A percentile compares a stretch with the other conserved stretches of the same genome.
Conservation (phyloP, 305 asterid species). For the Salvia sclarea region DNA sequence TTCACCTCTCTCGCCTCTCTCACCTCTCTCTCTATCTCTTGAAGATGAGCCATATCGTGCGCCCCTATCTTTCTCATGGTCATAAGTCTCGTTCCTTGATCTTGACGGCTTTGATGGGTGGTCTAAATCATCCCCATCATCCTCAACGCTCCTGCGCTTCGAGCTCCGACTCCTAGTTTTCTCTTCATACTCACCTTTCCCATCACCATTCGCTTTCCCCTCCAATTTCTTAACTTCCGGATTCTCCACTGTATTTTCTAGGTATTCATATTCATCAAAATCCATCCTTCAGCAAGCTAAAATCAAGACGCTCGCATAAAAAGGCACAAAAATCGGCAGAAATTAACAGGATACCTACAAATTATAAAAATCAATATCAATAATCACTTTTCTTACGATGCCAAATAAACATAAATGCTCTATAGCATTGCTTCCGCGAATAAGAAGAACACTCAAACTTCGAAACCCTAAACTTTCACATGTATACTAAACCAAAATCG, state of each 20-base stretch:
- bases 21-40: conserved; percentile 48
- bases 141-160: conserved; percentile 45
- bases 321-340: conserved; percentile 22
- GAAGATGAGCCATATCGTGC: conserved; percentile 43
- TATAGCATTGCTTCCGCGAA: conserved; percentile 19
- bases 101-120: conserved; percentile 43
- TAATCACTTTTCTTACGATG: neutral
- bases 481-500: neutral
- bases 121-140: conserved; percentile 44
- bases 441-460: conserved; percentile 8
- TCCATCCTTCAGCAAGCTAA: conserved; percentile 43
- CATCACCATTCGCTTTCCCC: conserved; percentile 48
- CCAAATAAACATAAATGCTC: neutral
- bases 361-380: conserved; percentile 1
- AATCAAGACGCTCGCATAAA: conserved; percentile 13
- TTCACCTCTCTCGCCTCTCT: conserved; percentile 41
- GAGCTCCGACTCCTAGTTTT: conserved; percentile 45
- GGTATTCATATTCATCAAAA: conserved; percentile 61
- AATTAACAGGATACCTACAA: conserved; percentile 14
- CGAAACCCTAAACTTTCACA: conserved; percentile 31
- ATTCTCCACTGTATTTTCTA: conserved; percentile 57
- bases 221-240: conserved; percentile 42
- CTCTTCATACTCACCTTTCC: conserved; percentile 37
- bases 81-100: conserved; percentile 48
- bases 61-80: conserved; percentile 48